A percentile compares a stretch with the other conserved stretches of the same genome.
phyloP scores from a whole-genome alignment of 257 asterid genomes.

The Fraxinus pennsylvanica region DNA sequence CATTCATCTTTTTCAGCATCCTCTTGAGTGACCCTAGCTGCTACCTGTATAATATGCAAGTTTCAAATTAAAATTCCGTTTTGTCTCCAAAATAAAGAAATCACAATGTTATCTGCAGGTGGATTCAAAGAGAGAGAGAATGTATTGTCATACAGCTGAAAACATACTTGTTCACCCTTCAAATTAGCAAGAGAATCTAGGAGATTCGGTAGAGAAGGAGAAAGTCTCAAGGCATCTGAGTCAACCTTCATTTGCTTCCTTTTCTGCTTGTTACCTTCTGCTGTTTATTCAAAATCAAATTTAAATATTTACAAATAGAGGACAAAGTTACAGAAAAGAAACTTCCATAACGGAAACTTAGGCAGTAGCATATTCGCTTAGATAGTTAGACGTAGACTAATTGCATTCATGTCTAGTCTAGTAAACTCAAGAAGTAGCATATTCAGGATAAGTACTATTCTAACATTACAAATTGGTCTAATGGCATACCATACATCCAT shows the following conservation, averaged over 20 bases:
- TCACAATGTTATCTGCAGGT: neutral
- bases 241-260: constrained; percentile 81
- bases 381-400: neutral
- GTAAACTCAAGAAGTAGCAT: neutral
- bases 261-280: constrained; percentile 83
- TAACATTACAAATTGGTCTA: too few species aligned
- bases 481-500: too few species aligned
- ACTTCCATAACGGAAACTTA: neutral
- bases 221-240: constrained; percentile 60
- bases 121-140: neutral
- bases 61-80: constrained; percentile 4
- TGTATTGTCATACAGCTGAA: constrained; percentile 1
- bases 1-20: constrained; percentile 92
- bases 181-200: constrained; percentile 78
- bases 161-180: constrained; percentile 92
- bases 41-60: constrained; percentile 56
- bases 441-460: too few species aligned
- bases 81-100: constrained; percentile 8
- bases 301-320: constrained; percentile 23
- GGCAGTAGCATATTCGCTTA: neutral
- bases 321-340: constrained; percentile 6
- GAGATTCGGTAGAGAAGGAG: constrained; percentile 68
- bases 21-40: constrained; percentile 88
- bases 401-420: constrained; percentile 16
- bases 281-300: constrained; percentile 31